Evolutionary conservation across 2,329 filamentous ascomycete species (phyloP).

Genomic region (Curvularia hawaiiensis): DNA sequence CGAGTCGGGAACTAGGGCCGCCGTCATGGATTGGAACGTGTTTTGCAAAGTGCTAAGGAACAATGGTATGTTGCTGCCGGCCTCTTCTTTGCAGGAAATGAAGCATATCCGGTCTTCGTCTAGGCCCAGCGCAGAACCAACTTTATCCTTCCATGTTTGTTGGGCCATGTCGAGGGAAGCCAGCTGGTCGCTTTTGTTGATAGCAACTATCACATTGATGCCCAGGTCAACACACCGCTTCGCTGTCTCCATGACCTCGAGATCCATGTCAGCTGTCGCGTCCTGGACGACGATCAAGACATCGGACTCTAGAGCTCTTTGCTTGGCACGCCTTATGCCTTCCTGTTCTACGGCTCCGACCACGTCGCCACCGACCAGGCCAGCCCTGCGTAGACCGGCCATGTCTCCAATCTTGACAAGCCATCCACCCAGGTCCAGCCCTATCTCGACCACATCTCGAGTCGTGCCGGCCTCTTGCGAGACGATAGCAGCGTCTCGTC

Average conservation of each 20-base stretch:
- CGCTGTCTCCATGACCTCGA: constrained; percentile 62
- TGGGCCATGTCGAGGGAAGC: constrained; percentile 35
- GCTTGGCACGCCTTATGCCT: constrained; percentile 85
- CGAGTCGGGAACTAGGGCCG: constrained; percentile 50
- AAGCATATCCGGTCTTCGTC: constrained; percentile 57
- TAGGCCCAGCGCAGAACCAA: constrained; percentile 31
- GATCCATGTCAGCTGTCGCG: constrained; percentile 73
- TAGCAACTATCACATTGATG: constrained; percentile 61
- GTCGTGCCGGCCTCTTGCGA: constrained; percentile 93
- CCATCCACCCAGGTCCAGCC: constrained; percentile 86
- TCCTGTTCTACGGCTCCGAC: constrained; percentile 84
- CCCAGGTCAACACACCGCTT: constrained; percentile 55
- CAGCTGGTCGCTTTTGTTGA: constrained; percentile 66
- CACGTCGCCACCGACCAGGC: constrained; percentile 31
- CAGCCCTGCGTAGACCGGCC: constrained; percentile 74
- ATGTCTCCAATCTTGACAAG: constrained; percentile 95
- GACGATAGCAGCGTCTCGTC: constrained; percentile 93
- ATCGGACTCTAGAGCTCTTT: constrained; percentile 81
- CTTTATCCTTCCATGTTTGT: constrained; percentile 27
- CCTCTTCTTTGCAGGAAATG: constrained; percentile 74
- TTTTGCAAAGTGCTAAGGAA: constrained; percentile 71
- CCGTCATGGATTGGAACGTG: constrained; percentile 73
- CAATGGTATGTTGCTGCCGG: constrained; percentile 67
- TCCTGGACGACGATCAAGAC: constrained; percentile 74
- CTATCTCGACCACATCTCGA: constrained; percentile 89